Evolutionary conservation across 192 early-diverging fungal species (phyloP).

Genomic region (Kickxella alabastrina): DNA sequence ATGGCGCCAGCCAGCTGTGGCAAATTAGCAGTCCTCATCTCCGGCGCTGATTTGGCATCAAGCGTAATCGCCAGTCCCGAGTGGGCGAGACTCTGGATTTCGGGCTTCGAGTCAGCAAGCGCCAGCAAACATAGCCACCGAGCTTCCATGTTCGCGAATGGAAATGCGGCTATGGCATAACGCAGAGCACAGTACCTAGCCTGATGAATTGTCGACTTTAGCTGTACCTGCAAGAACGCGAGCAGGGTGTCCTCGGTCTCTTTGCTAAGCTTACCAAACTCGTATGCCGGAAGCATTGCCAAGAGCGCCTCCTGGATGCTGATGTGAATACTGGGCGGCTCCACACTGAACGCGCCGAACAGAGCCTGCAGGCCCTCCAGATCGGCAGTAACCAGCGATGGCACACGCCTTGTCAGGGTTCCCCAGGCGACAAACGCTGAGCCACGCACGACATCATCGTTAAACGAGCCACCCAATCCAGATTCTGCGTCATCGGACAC

Average conservation of each 20-base stretch:
- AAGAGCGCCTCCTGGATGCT: slow-evolving; percentile 82
- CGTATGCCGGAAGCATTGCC: slow-evolving; percentile 68
- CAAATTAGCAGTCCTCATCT: neutral
- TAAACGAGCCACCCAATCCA: slow-evolving; percentile 11
- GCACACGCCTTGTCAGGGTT: slow-evolving; percentile 68
- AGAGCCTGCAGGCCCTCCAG: slow-evolving; percentile 59
- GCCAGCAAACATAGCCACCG: slow-evolving; percentile 64
- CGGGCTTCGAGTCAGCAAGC: slow-evolving; percentile 24
- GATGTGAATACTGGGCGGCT: slow-evolving; percentile 58
- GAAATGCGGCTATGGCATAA: slow-evolving; percentile 59
- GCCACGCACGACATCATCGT: slow-evolving; percentile 67
- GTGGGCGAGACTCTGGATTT: slow-evolving; percentile 20
- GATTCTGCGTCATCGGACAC: slow-evolving; percentile 3
- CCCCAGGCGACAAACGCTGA: slow-evolving; percentile 85
- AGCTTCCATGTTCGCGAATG: slow-evolving; percentile 55
- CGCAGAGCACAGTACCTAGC: slow-evolving; percentile 43
- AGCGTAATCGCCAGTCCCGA: slow-evolving; percentile 24
- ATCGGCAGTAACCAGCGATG: slow-evolving; percentile 62
- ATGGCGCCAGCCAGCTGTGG: slow-evolving; percentile 18
- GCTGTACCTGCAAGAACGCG: slow-evolving; percentile 54
- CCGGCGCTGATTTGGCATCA: neutral
- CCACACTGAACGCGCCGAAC: slow-evolving; percentile 61
- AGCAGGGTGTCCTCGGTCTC: slow-evolving; percentile 32
- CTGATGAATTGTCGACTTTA: slow-evolving; percentile 17
- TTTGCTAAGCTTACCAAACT: slow-evolving; percentile 12